Base-by-base conservation (phyloP, 495 filamentous ascomycete genomes). In the Talaromyces trachyspermus region DNA sequence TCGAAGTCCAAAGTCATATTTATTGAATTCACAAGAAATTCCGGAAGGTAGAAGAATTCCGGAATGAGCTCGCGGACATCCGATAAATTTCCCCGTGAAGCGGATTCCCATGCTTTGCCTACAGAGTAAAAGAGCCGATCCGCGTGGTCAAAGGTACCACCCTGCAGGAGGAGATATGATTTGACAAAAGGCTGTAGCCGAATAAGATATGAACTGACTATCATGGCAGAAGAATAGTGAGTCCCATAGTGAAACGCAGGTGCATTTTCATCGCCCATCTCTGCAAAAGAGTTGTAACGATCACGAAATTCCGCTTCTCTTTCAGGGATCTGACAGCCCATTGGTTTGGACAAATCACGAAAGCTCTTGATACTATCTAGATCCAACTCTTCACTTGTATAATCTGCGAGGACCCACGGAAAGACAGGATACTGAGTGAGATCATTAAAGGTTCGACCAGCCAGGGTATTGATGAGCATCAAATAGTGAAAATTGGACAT, bases 201-300 rank as follows among this genome's bases (percentile, higher is more conserved):
- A 52, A 97, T 96, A 35, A 98, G 76, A 57, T 95, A 98, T 0
- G 90, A 95, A 23, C 88, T 84, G 19, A 98, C 92, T 43, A 95
- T 97, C 92, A 96, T 98, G 15, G 92, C 94, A 4, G 92, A 96
- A 17, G 94, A 97, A 63, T 97, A 98, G 60, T 98, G 92, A 5
- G 92, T 98, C 32, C 92, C 92, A 58, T 96, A 97, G 62, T 98
- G 94, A 59, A 96, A 98, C 2, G 94, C 84, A 12, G 84, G 84
- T 8, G 77, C 68, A 27, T 77, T 77, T 7, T 79, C 71, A 55
- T 92, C 90, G 32, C 83, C 88, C 77, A 97, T 95, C 60, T 97
- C 92, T 9, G 85, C 85, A 65, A 98, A 86, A 18, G 83, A 83
- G 47, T 84, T 79, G 62, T 94, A 97, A 30, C 89, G 75, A 49